Conservation (phyloP, 2,329 filamentous ascomycete species). For the Metarhizium rileyi region DNA sequence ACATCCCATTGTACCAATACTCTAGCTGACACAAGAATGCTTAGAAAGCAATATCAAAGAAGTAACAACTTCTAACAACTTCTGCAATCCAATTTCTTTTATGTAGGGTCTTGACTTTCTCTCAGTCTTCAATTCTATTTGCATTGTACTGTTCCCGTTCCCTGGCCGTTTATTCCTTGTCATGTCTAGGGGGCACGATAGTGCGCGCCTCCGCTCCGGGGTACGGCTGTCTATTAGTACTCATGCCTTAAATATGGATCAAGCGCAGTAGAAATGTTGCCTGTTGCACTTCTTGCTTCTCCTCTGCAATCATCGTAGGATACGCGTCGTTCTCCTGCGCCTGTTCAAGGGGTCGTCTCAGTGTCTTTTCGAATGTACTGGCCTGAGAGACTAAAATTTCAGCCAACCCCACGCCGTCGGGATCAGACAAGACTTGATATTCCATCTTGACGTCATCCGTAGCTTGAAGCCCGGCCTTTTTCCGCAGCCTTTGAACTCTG, state of each 20-base stretch:
- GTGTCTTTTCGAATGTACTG: slow-evolving; percentile 61
- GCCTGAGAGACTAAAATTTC: slow-evolving; percentile 60
- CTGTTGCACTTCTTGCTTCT: slow-evolving; percentile 79
- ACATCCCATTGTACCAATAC: neutral
- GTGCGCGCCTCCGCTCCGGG: neutral
- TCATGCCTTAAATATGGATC: slow-evolving; percentile 51
- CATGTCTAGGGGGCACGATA: neutral
- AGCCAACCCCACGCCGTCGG: slow-evolving; percentile 63
- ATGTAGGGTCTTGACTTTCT: neutral
- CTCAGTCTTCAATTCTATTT: neutral
- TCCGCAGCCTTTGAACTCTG: slow-evolving; percentile 82
- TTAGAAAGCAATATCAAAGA: slow-evolving; percentile 18
- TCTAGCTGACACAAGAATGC: neutral
- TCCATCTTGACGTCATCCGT: slow-evolving; percentile 97
- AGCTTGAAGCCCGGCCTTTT: slow-evolving; percentile 82
- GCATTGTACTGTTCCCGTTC: neutral
- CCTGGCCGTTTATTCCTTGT: neutral
- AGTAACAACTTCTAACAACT: slow-evolving; percentile 9
- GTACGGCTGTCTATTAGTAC: neutral
- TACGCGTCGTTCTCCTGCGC: slow-evolving; percentile 14
- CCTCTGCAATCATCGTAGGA: slow-evolving; percentile 56
- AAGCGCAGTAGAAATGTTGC: slow-evolving; percentile 70
- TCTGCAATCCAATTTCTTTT: slow-evolving; percentile 4
- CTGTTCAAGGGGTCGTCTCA: slow-evolving; percentile 64
- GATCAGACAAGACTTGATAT: slow-evolving; percentile 72